Evolutionary conservation across 768 basidiomycete species (phyloP), one percentile per base, ranked within the genome.

Genomic region (Brasilioporus rufonigricans): DNA sequence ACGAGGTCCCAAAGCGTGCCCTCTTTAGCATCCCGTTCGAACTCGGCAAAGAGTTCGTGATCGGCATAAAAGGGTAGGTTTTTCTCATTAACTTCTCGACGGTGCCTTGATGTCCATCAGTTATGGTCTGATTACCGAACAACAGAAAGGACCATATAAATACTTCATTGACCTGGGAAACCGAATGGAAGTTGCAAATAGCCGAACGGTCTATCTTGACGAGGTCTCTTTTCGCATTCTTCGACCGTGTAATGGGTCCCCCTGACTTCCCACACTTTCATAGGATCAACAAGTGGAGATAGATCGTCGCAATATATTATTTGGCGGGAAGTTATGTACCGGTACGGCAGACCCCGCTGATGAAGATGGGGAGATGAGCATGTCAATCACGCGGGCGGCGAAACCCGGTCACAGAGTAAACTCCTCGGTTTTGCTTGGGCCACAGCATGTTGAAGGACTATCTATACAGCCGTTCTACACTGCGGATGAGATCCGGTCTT

Each of bases 121-220:
- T 44, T 99, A 96, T 69, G 87, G 91, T 10, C 72, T 96, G 41
- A 80, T 98, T 16, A 91, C 91, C 1, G 87, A 94, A 64, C 93
- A 95, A 72, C 89, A 81, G 69, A 95, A 88, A 70, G 89, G 91
- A 0, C 50, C 77, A 5, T 89, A 93, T 69, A 88, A 83, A 65
- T 91, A 93, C 64, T 94, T 97, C 56, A 81, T 84, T 33, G 91
- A 91, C 64, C 78, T 83, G 53, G 92, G 84, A 44, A 86, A 86
- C 65, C 76, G 77, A 56, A 87, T 85, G 86, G 89, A 88, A 61
- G 86, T 90, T 48, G 92, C 87, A 1, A 74, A 77, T 40, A 77
- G 78, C 48, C 82, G 82, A 65, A 90, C 91, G 6, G 75, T 77
- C 8, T 93, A 89, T 68, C 77, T 89, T 39, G 91, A 96, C 53